A percentile compares a stretch with the other conserved stretches of the same genome.
Evolutionary conservation across 2,329 filamentous ascomycete genomes (phyloP).

Genomic region (Venturiaceae sp.): DNA sequence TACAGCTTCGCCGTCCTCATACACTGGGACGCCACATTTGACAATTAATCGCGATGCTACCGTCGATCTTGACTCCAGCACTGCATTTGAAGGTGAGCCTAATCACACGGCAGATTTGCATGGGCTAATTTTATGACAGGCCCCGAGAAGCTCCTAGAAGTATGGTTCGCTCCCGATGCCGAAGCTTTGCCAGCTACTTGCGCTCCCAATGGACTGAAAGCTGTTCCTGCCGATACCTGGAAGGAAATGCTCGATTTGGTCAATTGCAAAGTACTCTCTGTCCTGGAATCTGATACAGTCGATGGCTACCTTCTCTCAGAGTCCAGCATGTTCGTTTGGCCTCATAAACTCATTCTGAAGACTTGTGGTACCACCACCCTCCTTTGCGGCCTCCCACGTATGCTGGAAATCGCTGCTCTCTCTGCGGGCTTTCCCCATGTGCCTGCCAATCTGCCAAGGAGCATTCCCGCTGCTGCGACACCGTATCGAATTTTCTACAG

Average conservation of each 20-base stretch:
- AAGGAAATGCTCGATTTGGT: slow-evolving; percentile 96
- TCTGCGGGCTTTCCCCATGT: slow-evolving; percentile 84
- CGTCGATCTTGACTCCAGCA: slow-evolving; percentile 84
- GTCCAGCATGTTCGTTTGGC: slow-evolving; percentile 99
- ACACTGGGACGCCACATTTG: slow-evolving; percentile 73
- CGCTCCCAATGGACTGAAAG: slow-evolving; percentile 71
- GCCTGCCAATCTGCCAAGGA: slow-evolving; percentile 54
- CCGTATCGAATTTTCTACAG: slow-evolving; percentile 98
- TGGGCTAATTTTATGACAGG: slow-evolving; percentile 38
- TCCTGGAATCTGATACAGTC: slow-evolving; percentile 85
- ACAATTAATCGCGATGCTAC: slow-evolving; percentile 96
- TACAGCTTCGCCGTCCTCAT: slow-evolving; percentile 68
- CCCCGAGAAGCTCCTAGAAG: slow-evolving; percentile 94
- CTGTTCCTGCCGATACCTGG: slow-evolving; percentile 76
- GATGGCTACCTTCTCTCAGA: slow-evolving; percentile 96
- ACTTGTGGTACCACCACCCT: slow-evolving; percentile 96
- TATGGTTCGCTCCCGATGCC: slow-evolving; percentile 88
- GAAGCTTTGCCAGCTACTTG: slow-evolving; percentile 60
- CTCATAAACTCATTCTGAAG: slow-evolving; percentile 98
- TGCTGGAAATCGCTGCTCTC: slow-evolving; percentile 82
- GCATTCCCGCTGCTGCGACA: slow-evolving; percentile 66
- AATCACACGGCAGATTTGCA: not conserved
- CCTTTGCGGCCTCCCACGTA: slow-evolving; percentile 76
- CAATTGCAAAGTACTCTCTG: slow-evolving; percentile 95
- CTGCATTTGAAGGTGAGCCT: slow-evolving; percentile 81